Evolutionary conservation across 805 yeast genomes (phyloP).

Genomic region (Pichia insulana): DNA sequence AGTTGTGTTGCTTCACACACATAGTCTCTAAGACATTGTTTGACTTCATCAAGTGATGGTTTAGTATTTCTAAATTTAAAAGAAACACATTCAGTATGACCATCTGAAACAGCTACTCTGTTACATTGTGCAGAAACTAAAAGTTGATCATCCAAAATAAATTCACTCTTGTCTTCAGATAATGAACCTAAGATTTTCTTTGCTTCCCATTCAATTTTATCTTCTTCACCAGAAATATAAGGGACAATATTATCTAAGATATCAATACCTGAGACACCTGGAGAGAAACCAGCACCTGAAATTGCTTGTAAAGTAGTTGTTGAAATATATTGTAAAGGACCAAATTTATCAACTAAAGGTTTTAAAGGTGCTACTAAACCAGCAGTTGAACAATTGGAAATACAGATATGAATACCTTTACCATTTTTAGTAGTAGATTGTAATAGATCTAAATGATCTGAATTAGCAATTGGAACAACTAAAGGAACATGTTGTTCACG

Average conservation of each 20-base stretch:
- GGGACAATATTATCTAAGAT: constrained; percentile 92
- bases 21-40: constrained; percentile 60
- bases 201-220: constrained; percentile 97
- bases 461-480: constrained; percentile 90
- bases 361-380: constrained; percentile 94
- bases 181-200: constrained; percentile 80
- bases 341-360: constrained; percentile 84
- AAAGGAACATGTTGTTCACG: constrained; percentile 81
- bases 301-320: constrained; percentile 94
- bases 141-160: constrained; percentile 59
- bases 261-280: constrained; percentile 95
- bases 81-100: constrained; percentile 94
- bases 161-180: constrained; percentile 42
- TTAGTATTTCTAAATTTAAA: constrained; percentile 74
- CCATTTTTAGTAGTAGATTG: constrained; percentile 46
- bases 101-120: constrained; percentile 94
- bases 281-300: constrained; percentile 97
- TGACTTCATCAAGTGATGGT: constrained; percentile 77
- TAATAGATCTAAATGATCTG: constrained; percentile 76
- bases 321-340: constrained; percentile 80
- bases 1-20: constrained; percentile 73
- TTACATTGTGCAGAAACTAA: constrained; percentile 94
- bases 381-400: constrained; percentile 97
- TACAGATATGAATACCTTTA: constrained; percentile 86
- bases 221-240: constrained; percentile 93